Base-by-base conservation (phyloP, 306 rosid species). In the Ceratonia siliqua region DNA sequence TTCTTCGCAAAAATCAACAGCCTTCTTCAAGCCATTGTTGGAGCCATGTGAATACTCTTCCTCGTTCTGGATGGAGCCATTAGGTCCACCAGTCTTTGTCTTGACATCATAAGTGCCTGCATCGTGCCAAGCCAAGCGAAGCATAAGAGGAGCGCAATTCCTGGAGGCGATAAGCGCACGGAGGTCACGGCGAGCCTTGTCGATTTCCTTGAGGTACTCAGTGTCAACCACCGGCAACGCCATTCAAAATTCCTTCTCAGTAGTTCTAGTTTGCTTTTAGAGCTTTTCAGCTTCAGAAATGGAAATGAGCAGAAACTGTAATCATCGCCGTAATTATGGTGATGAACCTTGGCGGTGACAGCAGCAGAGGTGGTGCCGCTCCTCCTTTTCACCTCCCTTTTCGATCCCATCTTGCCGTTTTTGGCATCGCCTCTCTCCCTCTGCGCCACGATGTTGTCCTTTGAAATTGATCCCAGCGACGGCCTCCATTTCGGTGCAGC, bases 81-180 rank as follows among this genome's bases (percentile, higher is more conserved):
- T 92, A 33, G 99, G 89, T 55, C 99, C 99, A 32, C 97, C 97
- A 15, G 95, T 89, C 75, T 89, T 94, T 2, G 90, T 72, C 5
- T 67, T 82, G 17, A 78, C 92, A 58, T 94, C 99, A 74, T 87
- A 92, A 17, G 99, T 94, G 0, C 99, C 96, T 14, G 99, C 99
- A 72, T 94, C 99, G 73, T 94, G 99, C 99, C 99, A 92, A 58
- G 99, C 96, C 21, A 92, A 73, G 39, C 99, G 97, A 79, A 94
- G 95, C 99, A 94, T 94, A 82, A 94, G 45, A 9, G 99, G 97
- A 59, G 99, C 96, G 77, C 99, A 94, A 80, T 87, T 86, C 21
- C 96, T 68, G 82, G 48, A 72, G 75, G 97, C 82, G 78, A 94
- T 90, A 82, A 94, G 96, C 28, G 97, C 92, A 3, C 97, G 95